phyloP scores from a whole-genome alignment of 441 rosid genomes.

The Populus hybrid region DNA sequence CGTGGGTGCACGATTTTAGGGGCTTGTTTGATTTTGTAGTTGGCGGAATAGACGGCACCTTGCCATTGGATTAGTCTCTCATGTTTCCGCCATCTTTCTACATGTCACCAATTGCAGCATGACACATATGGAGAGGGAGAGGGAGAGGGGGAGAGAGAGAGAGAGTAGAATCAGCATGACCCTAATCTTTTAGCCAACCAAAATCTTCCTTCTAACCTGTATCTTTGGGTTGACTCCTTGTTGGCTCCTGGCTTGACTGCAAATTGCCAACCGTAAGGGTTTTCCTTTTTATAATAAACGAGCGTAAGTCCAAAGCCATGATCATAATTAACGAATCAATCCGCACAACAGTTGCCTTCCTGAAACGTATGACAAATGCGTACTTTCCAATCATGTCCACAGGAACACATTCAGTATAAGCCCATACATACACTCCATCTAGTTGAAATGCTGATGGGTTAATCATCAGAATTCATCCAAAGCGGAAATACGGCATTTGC shows the following conservation, averaged over 20 bases:
- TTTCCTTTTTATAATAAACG: too few species aligned
- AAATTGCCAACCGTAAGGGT: neutral
- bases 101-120: neutral
- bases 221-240: neutral
- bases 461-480: too few species aligned
- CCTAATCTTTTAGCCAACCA: neutral
- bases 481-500: too few species aligned
- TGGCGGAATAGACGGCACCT: neutral
- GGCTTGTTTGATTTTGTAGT: conserved; percentile 6
- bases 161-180: neutral
- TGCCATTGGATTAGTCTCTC: neutral
- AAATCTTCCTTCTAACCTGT: too few species aligned
- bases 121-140: neutral
- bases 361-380: too few species aligned
- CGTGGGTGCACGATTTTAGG: conserved; percentile 57
- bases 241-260: neutral
- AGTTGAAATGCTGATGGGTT: too few species aligned
- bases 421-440: too few species aligned
- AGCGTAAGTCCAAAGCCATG: too few species aligned
- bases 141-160: neutral
- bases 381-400: too few species aligned
- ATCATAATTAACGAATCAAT: too few species aligned
- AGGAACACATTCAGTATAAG: too few species aligned
- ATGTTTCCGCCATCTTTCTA: neutral
- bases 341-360: too few species aligned